Conservation (phyloP, 139 green algal genomes). For the Tetraselmis chui region DNA sequence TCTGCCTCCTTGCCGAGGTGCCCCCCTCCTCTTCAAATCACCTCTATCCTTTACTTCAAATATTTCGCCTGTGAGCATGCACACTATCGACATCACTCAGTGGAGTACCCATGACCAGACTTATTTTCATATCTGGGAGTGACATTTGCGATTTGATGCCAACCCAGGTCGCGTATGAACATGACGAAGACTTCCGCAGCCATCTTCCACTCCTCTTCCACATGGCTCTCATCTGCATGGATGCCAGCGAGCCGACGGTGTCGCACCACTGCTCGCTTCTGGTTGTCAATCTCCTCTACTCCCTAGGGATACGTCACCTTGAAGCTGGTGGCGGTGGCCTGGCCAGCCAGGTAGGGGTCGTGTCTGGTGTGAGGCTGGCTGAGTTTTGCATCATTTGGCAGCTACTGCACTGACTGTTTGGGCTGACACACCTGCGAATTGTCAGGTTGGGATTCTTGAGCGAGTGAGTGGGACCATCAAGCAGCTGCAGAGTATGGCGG, state of each 20-base stretch:
- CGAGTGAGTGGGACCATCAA: slow-evolving; percentile 28
- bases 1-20: slow-evolving; percentile 83
- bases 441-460: slow-evolving; percentile 38
- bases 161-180: slow-evolving; percentile 58
- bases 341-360: not conserved
- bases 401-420: not conserved
- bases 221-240: slow-evolving; percentile 33
- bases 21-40: no score
- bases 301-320: slow-evolving; percentile 44
- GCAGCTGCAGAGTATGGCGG: slow-evolving; percentile 70
- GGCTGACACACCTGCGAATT: not conserved
- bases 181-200: slow-evolving; percentile 72
- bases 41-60: no score
- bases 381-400: slow-evolving; percentile 2
- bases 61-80: no score
- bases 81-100: no score
- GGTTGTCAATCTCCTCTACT: slow-evolving; percentile 66
- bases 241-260: slow-evolving; percentile 26
- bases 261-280: slow-evolving; percentile 34
- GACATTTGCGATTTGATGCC: no score
- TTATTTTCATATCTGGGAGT: no score
- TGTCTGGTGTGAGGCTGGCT: not conserved
- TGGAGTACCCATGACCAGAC: no score
- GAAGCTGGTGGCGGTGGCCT: slow-evolving; percentile 9
- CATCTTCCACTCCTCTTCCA: slow-evolving; percentile 82